Evolutionary conservation across 495 filamentous ascomycete species (phyloP), one percentile per base, ranked within the genome.

Genomic region (Trichoderma virens): DNA sequence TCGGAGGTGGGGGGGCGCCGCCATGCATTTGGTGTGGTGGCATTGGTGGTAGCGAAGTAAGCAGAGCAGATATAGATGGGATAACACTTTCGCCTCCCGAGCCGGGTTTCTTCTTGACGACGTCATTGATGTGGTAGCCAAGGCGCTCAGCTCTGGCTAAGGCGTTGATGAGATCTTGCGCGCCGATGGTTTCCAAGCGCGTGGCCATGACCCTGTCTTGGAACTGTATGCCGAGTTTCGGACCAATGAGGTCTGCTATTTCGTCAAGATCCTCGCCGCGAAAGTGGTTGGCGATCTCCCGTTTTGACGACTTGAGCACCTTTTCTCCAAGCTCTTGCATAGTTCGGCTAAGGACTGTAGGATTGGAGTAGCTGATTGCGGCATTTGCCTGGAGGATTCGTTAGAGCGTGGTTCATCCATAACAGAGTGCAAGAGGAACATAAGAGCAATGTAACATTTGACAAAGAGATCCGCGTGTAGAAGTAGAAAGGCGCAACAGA

Each of bases 81-180:
- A 72, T 70, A 34, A 76, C 72, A n/a, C 66, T 70, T 62, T 75
- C 74, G 30, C n/a, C 31, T 9, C 31, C 23, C 71, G 66, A 39
- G 60, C 31, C 60, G 39, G 43, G 64, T 66, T 70, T 66, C 9
- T 78, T 73, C 34, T 79, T 73, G 32, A 81, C 65, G 7, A 78
- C 65, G 45, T 83, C 80, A 35, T 68, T 69, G 3, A 69, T 67
- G 54, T 77, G 72, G 62, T 82, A 83, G 8, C 80, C 80, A 16
- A 83, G 74, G 16, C 80, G 73, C 67, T 82, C 77, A 4, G 80
- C 80, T 28, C 72, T 73, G 1, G 80, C 80, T 9, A 83, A 74
- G 32, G 78, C 76, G 61, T 79, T 82, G 64, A 82, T 74, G 38
- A 83, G 69, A 16, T 78, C 73, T 20, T 74, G 74, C 0, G 79